Evolutionary conservation across 192 early-diverging fungal species (phyloP).

Genomic region (Backusella westeae): DNA sequence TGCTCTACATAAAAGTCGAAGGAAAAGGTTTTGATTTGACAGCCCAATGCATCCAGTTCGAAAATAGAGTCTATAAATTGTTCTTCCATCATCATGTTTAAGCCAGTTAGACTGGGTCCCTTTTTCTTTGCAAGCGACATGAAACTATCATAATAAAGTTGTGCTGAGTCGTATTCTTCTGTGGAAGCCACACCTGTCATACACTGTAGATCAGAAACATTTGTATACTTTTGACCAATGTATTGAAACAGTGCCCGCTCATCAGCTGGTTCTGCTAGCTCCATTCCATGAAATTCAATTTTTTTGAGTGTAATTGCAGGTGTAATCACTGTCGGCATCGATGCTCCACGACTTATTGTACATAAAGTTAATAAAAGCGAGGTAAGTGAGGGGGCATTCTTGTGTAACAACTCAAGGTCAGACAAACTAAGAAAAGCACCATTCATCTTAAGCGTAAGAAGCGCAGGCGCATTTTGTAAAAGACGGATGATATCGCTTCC

Average conservation of each 20-base stretch:
- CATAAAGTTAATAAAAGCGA: not conserved
- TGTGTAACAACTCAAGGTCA: not conserved
- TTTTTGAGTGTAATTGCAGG: not conserved
- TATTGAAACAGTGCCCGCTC: not conserved
- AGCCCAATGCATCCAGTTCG: not conserved
- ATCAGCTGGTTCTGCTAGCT: not conserved
- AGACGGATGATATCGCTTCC: not conserved
- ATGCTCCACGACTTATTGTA: not conserved
- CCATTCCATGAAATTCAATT: not conserved
- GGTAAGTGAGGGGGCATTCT: not conserved
- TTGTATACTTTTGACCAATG: not conserved
- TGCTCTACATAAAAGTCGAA: not conserved
- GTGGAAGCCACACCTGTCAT: not conserved
- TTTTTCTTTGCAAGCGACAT: not conserved
- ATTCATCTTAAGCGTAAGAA: not conserved
- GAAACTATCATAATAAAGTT: not conserved
- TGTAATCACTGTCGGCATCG: not conserved
- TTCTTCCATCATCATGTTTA: not conserved
- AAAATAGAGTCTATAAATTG: not conserved
- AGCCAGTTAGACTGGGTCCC: not conserved
- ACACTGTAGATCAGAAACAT: not conserved
- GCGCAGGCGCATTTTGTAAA: not conserved
- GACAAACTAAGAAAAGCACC: not conserved
- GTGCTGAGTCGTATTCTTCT: not conserved
- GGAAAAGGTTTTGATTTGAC: not conserved